Percentiles rank a stretch among this genome's conserved stretches.
phyloP scores from a whole-genome alignment of 2,329 filamentous ascomycete species.

The Tolypocladium amazonense region DNA sequence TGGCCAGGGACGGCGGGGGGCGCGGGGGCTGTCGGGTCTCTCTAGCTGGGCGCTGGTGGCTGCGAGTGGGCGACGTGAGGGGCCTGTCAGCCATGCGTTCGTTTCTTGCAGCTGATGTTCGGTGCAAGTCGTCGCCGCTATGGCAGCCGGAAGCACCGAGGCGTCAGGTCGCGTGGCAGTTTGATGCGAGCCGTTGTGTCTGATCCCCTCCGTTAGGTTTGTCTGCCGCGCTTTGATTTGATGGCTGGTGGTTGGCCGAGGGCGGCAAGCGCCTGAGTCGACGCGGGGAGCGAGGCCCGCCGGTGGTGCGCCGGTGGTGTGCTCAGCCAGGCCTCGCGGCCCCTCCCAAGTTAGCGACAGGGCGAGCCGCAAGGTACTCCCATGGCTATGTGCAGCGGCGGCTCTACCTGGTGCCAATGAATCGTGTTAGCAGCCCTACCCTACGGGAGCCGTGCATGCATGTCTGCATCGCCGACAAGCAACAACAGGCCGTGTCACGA shows the following conservation, averaged over 20 bases:
- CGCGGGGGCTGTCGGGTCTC: background rate
- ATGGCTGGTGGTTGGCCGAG: background rate
- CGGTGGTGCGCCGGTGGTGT: background rate
- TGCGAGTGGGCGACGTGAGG: background rate
- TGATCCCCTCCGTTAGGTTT: background rate
- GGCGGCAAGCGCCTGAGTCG: background rate
- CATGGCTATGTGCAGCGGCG: background rate
- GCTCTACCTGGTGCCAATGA: background rate
- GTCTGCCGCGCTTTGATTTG: background rate
- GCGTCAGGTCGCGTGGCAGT: background rate
- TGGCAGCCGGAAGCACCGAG: background rate
- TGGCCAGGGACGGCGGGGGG: background rate
- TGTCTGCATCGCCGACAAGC: background rate
- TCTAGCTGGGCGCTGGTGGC: background rate
- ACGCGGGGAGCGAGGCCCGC: background rate
- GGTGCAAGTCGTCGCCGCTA: background rate
- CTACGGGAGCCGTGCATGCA: background rate
- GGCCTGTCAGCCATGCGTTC: background rate
- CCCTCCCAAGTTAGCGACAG: background rate
- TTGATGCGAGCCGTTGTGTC: background rate
- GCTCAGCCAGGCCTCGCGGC: background rate
- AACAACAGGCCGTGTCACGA: background rate
- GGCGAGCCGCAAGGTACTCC: background rate
- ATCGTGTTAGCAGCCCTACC: background rate
- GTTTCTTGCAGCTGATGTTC: background rate